A percentile compares a stretch with the other conserved stretches of the same genome.
Evolutionary conservation across 805 yeast genomes (phyloP).

Genomic region (Millerozyma acaciae): DNA sequence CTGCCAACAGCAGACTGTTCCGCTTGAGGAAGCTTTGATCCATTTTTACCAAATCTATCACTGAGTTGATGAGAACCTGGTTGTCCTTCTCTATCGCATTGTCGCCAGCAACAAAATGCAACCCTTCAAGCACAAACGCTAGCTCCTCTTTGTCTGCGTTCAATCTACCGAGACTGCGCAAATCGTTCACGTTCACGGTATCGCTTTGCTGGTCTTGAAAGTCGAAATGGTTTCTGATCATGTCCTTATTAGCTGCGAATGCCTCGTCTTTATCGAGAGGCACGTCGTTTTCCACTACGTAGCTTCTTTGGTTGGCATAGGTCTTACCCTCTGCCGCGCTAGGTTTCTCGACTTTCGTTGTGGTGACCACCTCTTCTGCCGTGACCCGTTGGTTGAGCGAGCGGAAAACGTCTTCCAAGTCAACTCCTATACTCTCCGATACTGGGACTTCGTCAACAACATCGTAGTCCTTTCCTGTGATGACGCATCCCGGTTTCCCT

Average conservation of each 20-base stretch:
- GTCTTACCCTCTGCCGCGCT: conserved; percentile 4
- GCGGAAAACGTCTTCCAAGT: not conserved
- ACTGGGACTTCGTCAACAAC: not conserved
- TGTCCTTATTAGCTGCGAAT: conserved; percentile 1
- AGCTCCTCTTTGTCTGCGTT: conserved; percentile 12
- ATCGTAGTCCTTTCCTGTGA: not conserved
- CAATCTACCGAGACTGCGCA: conserved; percentile 12
- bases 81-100: conserved; percentile 5
- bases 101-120: conserved; percentile 7
- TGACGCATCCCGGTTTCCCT: not conserved
- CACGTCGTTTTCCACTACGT: conserved; percentile 8
- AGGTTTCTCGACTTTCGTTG: not conserved
- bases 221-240: conserved; percentile 2
- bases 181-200: conserved; percentile 14
- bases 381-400: no score
- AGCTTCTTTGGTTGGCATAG: conserved; percentile 17
- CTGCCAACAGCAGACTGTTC: not conserved
- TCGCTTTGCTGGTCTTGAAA: conserved; percentile 4
- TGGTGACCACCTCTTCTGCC: no score
- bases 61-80: conserved; percentile 6
- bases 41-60: conserved; percentile 7
- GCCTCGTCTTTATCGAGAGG: conserved; percentile 6
- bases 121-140: conserved; percentile 16
- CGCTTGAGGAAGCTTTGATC: conserved; percentile 1
- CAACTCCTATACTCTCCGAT: not conserved